Conservation (phyloP, 164 flowering plant species). For the Umbilicus rupestris region DNA sequence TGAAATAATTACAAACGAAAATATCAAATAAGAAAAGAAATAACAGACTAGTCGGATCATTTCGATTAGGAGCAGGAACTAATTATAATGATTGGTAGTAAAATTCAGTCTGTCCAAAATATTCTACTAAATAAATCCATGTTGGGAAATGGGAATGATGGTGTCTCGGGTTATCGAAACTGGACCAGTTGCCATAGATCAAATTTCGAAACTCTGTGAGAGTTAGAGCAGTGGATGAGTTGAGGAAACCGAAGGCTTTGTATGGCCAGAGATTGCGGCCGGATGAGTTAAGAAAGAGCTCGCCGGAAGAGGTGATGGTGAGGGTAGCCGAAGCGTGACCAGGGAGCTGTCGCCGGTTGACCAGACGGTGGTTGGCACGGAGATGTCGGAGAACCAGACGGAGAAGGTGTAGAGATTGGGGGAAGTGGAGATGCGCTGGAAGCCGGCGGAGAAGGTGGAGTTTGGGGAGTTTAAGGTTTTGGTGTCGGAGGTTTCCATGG, state of each 20-base stretch:
- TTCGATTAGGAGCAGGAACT: too few species aligned
- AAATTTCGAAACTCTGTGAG: slow-evolving; percentile 32
- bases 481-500: slow-evolving; percentile 48
- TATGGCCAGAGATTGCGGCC: background rate
- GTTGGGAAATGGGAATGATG: slow-evolving; percentile 33
- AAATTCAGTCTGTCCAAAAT: too few species aligned
- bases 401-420: slow-evolving; percentile 42
- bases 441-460: slow-evolving; percentile 62
- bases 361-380: slow-evolving; percentile 32
- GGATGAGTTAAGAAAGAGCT: slow-evolving; percentile 25
- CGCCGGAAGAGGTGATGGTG: slow-evolving; percentile 27
- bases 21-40: too few species aligned
- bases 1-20: too few species aligned
- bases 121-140: too few species aligned
- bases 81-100: too few species aligned
- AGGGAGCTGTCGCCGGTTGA: slow-evolving; percentile 25
- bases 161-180: slow-evolving; percentile 42
- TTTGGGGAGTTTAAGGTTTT: slow-evolving; percentile 39
- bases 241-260: slow-evolving; percentile 1
- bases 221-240: slow-evolving; percentile 18
- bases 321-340: slow-evolving; percentile 24
- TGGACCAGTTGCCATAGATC: slow-evolving; percentile 37
- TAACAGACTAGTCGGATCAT: too few species aligned
- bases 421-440: slow-evolving; percentile 16
- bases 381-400: slow-evolving; percentile 36